Evolutionary conservation across 1,284 basidiomycete genomes (phyloP).

Genomic region (Takashimella koratensis): DNA sequence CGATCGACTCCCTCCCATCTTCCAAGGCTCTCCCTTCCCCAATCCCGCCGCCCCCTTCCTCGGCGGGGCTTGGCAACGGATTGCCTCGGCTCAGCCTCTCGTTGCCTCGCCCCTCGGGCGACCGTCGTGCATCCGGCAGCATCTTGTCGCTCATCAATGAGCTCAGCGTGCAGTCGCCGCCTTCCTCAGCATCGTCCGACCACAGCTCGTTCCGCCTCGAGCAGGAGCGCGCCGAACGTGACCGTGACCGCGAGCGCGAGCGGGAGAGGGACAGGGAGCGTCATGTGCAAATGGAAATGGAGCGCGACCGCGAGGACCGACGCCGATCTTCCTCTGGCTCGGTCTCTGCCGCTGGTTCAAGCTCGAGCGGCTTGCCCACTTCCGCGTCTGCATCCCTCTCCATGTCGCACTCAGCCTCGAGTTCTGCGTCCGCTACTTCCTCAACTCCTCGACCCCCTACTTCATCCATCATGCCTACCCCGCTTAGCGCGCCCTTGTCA

Average conservation of each 20-base stretch:
- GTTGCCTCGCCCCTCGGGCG: neutral
- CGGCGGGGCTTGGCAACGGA: no score
- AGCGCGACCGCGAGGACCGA: neutral
- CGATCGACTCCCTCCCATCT: conserved; percentile 1
- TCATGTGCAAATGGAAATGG: neutral
- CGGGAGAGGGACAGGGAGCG: neutral
- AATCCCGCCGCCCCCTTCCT: neutral
- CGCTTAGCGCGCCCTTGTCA: neutral
- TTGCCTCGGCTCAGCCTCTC: neutral
- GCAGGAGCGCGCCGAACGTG: conserved; percentile 1
- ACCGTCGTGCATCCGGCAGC: conserved; percentile 11
- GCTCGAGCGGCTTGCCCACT: neutral
- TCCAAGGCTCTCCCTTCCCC: conserved; percentile 6
- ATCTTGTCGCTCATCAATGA: conserved; percentile 25
- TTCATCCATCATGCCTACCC: neutral
- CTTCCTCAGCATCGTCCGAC: conserved; percentile 5
- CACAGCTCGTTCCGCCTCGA: conserved; percentile 1
- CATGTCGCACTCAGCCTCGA: conserved; percentile 1
- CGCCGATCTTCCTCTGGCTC: neutral
- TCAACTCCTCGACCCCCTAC: neutral
- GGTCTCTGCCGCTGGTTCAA: neutral
- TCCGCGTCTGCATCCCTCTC: neutral
- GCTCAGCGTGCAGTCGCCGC: conserved; percentile 7
- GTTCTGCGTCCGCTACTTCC: neutral
- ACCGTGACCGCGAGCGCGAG: conserved; percentile 1